Base-by-base conservation (phyloP, 495 filamentous ascomycete species). In the Opeltia flavorubescens region DNA sequence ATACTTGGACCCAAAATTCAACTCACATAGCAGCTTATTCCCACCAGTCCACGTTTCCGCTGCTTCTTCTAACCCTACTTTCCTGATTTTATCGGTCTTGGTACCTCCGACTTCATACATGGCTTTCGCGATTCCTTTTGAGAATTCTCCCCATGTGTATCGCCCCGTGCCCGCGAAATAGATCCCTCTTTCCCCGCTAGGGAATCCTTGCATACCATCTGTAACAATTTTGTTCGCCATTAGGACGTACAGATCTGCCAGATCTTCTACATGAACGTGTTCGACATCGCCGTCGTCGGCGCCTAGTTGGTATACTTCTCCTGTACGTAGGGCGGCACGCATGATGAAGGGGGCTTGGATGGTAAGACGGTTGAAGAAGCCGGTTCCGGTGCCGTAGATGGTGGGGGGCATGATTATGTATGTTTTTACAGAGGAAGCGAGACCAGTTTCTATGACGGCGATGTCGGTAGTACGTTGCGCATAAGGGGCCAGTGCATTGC, bases 351-450 rank as follows among this genome's bases (percentile, higher is more conserved):
- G 67, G 5, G 69, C 48, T 54, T 73, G 69, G 20, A 69, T 62
- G 33, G 62, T 62, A 1, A 44, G 40, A 9, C 50, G 58, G 33
- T 71, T 67, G 55, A 68, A 69, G 0, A 55, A 51, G 28, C 70
- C 72, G 2, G 55, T 61, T 7, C 71, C 70, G 1, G 55, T 29
- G 24, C 71, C 71, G 51, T 65, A 76, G 27, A 75, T 71, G 7
- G 64, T 64, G 11, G 68, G 67, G 1, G 62, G 57, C 57, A 70
- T 71, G 43, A 77, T 61, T 25, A 73, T 62, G 44, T 64, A 52
- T 0, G 72, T 70, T 39, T 59, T 63, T 1, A 76, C 65, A 25
- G 59, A 61, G 4, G 57, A 41, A 21, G 60, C 49, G 8, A 62
- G 24, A 7, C 66, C 67, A 1, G 56, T 54, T 18, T 68, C 55